Evolutionary conservation across 2,329 filamentous ascomycete genomes (phyloP), one percentile per base, ranked within the genome.

Genomic region (Westerdykella sp.): DNA sequence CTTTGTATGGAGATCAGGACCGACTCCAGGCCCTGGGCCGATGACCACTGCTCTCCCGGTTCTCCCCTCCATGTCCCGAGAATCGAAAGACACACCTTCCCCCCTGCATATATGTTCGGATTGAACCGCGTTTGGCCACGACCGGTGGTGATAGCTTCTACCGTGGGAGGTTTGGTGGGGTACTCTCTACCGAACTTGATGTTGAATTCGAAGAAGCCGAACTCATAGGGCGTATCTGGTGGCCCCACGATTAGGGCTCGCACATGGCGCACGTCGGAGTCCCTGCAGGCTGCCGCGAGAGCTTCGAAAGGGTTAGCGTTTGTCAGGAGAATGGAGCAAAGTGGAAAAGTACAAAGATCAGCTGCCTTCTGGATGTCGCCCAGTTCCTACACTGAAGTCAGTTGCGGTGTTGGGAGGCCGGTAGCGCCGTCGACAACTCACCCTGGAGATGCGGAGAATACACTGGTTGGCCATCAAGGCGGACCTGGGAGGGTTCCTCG

Each of bases 1-100:
- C 90, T 96, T 68, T 98, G 93, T 44, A 98, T 96, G 5, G 91
- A 97, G 41, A 97, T 80, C 38, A 98, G 69, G 39, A 97, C 87
- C 1, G 91, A 97, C 65, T 97, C 93, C 1, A 98, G 74, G 6
- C 93, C 91, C 65, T 97, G 93, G 1, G 91, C 93, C 13, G 90
- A 89, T 13, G 90, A 96, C 93, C 93, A 98, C 65, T 96, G 83
- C 67, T 97, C 93, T 43, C 90, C 88, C 13, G 81, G 78, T 60
- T 95, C 85, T 22, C 90, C 90, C 39, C 85, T 79, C 93, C 93
- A 98, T 63, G 93, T 98, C 84, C 89, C 88, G 31, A 95, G 72
- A 57, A 95, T 95, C 6, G 88, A 95, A 80, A 98, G 69, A 72
- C 93, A 98, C 44, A 98, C 90, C 69, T 91, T 94, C 39, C 93